These are phyloP conservation scores for Phyllosticta capitalensis DNA, from an alignment of 2,329 filamentous ascomycete genomes.

Conservation along the genomic window DNA sequence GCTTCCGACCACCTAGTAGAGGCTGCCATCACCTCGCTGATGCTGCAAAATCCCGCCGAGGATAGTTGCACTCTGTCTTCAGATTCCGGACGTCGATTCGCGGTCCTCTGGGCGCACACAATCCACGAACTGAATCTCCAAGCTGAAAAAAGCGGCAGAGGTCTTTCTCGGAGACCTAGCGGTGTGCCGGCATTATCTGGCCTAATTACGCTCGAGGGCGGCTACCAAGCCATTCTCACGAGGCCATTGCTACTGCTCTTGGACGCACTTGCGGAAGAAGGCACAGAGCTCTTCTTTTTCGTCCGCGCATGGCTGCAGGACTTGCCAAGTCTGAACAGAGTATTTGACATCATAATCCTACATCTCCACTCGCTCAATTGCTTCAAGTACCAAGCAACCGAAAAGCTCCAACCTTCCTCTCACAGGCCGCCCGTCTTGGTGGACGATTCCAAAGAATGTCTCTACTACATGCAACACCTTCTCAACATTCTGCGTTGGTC, in stretches of 20 bases:
- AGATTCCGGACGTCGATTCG: conserved; percentile 60
- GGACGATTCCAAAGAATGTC: conserved; percentile 64
- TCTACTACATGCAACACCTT: conserved; percentile 69
- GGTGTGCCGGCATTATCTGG: conserved; percentile 19
- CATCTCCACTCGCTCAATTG: conserved; percentile 25
- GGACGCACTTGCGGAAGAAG: conserved; percentile 65
- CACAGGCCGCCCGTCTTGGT: conserved; percentile 9
- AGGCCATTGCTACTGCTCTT: conserved; percentile 74
- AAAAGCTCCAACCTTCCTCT: conserved; percentile 13
- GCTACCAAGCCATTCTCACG: conserved; percentile 65
- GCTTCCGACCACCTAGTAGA: conserved; percentile 65
- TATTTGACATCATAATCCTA: conserved; percentile 28
- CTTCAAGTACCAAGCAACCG: conserved; percentile 13
- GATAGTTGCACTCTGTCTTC: conserved; percentile 6
- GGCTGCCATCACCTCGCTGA: conserved; percentile 63
- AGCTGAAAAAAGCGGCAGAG: conserved; percentile 23
- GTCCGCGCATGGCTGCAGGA: conserved; percentile 72
- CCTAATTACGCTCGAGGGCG: conserved; percentile 39
- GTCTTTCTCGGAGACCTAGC: conserved; percentile 19
- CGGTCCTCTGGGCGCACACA: conserved; percentile 73
- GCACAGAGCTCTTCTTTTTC: conserved; percentile 64
- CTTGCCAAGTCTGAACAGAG: conserved; percentile 42
- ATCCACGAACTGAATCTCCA: conserved; percentile 31
- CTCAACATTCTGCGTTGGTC: conserved; percentile 62
- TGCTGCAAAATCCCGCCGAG: conserved; percentile 24